Percentiles rank a stretch among this genome's conserved stretches.
These are phyloP conservation scores for Thalassiosira delicatula DNA, from an alignment of 352 stramenopile species.

Conservation along the genomic window DNA sequence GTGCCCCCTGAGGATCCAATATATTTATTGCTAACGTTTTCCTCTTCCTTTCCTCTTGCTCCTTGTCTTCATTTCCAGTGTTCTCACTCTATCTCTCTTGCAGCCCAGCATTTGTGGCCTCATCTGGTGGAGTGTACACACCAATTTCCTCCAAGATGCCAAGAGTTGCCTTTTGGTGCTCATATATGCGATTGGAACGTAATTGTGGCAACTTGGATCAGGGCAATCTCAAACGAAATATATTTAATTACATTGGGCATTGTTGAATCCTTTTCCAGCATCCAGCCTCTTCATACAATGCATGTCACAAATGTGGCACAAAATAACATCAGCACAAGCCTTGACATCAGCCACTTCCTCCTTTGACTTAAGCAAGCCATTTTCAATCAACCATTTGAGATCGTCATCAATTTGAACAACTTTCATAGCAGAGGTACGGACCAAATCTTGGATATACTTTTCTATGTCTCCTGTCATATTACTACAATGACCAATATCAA, in stretches of 20 bases:
- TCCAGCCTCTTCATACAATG: constrained; percentile 17
- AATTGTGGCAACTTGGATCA: constrained; percentile 11
- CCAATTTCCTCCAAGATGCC: constrained; percentile 39
- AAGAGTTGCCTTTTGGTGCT: constrained; percentile 6
- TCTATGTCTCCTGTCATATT: constrained; percentile 13
- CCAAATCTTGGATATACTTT: constrained; percentile 18
- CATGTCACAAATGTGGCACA: constrained; percentile 11
- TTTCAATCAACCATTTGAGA: constrained; percentile 21
- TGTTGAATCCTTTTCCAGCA: background rate
- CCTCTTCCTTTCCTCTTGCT: no score
- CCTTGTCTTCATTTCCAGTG: constrained; percentile 3
- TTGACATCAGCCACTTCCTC: background rate
- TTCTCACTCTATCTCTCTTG: no score
- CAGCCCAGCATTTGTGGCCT: no score
- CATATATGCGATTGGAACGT: constrained; percentile 5
- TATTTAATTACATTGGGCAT: constrained; percentile 20
- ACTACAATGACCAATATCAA: constrained; percentile 21
- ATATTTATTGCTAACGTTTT: no score
- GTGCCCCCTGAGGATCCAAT: background rate
- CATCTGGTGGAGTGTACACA: constrained; percentile 18
- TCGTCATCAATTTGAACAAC: constrained; percentile 14
- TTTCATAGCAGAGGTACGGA: constrained; percentile 14
- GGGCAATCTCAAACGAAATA: constrained; percentile 26
- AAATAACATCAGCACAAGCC: background rate
- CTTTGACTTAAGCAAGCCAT: constrained; percentile 23